These are phyloP conservation scores for Penicillium crustosum DNA, from an alignment of 2,329 filamentous ascomycete species.

Conservation along the genomic window DNA sequence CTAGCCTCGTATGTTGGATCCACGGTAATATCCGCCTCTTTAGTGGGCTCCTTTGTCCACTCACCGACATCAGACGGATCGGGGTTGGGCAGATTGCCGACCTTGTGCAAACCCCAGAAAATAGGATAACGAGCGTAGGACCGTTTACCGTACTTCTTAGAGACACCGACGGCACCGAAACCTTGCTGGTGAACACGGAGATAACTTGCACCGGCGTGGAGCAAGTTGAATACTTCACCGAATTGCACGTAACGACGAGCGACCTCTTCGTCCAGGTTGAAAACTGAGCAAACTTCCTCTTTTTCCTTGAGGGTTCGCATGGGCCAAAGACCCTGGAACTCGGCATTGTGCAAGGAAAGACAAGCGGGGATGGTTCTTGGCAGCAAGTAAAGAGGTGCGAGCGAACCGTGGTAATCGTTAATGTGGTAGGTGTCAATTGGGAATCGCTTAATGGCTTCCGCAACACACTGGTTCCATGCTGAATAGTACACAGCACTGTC, in stretches of 20 bases:
- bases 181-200: constrained; percentile 66
- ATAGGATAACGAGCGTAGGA: constrained; percentile 67
- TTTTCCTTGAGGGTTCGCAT: constrained; percentile 62
- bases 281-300: constrained; percentile 64
- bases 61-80: constrained; percentile 64
- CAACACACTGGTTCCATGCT: constrained; percentile 70
- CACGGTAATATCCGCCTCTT: constrained; percentile 51
- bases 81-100: constrained; percentile 64
- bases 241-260: constrained; percentile 65
- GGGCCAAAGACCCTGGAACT: constrained; percentile 69
- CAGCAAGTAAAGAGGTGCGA: constrained; percentile 64
- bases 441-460: constrained; percentile 63
- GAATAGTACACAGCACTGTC: constrained; percentile 68
- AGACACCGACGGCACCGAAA: constrained; percentile 68
- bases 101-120: constrained; percentile 65
- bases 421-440: constrained; percentile 64
- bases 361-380: constrained; percentile 62
- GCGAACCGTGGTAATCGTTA: constrained; percentile 64
- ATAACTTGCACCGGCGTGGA: constrained; percentile 67
- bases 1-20: constrained; percentile 57
- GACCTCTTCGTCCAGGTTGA: constrained; percentile 59
- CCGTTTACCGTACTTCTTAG: constrained; percentile 68
- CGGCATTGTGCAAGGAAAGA: constrained; percentile 67
- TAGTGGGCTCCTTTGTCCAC: constrained; percentile 56
- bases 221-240: constrained; percentile 67